phyloP scores from a whole-genome alignment of 495 filamentous ascomycete species.

The Daldinia vernicosa region DNA sequence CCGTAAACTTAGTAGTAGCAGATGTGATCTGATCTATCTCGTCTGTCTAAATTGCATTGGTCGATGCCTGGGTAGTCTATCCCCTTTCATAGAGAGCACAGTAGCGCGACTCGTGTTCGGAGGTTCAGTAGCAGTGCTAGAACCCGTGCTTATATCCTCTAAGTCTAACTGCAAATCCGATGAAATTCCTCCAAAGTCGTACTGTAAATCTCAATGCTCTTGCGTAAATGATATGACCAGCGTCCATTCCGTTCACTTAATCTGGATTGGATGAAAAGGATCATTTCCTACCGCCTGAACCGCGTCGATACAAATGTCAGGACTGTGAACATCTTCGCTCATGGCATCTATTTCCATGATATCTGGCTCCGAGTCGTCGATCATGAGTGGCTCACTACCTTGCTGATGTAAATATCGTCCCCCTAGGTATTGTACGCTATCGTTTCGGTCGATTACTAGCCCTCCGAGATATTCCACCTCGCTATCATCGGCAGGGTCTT shows the following conservation, averaged over 20 bases:
- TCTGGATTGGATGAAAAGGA: slow-evolving; percentile 14
- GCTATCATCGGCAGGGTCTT: slow-evolving; percentile 4
- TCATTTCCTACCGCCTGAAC: slow-evolving; percentile 4
- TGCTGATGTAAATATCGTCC: slow-evolving; percentile 7
- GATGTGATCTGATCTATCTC: neutral
- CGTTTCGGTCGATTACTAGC: slow-evolving; percentile 7
- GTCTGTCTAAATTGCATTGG: neutral
- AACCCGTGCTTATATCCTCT: neutral
- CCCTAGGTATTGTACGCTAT: slow-evolving; percentile 26
- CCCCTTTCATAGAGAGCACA: neutral
- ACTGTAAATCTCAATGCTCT: neutral
- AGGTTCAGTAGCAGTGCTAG: neutral
- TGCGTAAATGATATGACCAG: neutral
- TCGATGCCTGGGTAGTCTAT: neutral
- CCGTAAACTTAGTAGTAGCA: neutral
- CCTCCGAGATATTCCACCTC: slow-evolving; percentile 34
- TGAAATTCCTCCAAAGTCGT: neutral
- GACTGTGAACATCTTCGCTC: slow-evolving; percentile 21
- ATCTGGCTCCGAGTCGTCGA: slow-evolving; percentile 27
- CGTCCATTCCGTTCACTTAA: slow-evolving; percentile 17
- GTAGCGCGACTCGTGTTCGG: neutral
- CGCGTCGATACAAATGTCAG: slow-evolving; percentile 7
- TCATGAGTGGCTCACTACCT: slow-evolving; percentile 18
- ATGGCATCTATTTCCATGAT: slow-evolving; percentile 32
- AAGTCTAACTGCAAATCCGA: neutral